phyloP scores from a whole-genome alignment of 495 filamentous ascomycete genomes.

The Neurospora sp. region DNA sequence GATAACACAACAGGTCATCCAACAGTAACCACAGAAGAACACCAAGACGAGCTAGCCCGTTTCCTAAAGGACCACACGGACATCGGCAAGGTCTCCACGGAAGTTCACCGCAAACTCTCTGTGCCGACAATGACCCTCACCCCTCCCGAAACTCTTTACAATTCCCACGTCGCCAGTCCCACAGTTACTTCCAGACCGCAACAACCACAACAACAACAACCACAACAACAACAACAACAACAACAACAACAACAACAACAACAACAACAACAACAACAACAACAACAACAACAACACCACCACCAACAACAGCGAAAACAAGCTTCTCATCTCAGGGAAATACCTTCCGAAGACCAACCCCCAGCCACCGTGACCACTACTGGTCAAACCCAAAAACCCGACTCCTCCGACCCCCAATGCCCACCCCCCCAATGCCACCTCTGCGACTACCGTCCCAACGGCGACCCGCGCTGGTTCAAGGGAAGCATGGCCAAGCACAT shows the following conservation, averaged over 20 bases:
- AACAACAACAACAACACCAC: neutral
- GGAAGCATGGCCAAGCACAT: conserved; percentile 44
- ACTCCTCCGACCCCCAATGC: conserved; percentile 29
- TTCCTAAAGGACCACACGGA: conserved; percentile 12
- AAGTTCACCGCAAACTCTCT: conserved; percentile 2
- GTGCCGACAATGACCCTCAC: conserved; percentile 6
- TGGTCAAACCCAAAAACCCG: conserved; percentile 15
- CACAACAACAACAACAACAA: neutral
- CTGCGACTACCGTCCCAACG: conserved; percentile 41
- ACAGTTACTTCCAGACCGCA: neutral
- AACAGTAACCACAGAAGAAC: conserved; percentile 1
- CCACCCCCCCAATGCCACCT: conserved; percentile 35
- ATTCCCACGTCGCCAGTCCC: neutral
- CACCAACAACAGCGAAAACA: conserved; percentile 1
- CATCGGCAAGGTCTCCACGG: neutral
- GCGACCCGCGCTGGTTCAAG: conserved; percentile 43
- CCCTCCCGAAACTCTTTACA: neutral
- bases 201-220: conserved; percentile 2
- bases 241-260: neutral
- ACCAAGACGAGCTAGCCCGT: conserved; percentile 12
- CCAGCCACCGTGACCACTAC: neutral
- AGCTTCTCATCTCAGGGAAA: neutral
- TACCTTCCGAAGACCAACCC: neutral
- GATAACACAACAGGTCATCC: conserved; percentile 1
- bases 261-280: conserved; percentile 4